Percentiles rank a stretch among this genome's conserved stretches.
Evolutionary conservation across 306 rosid species (phyloP).

Genomic region (Potentilla sterilis): DNA sequence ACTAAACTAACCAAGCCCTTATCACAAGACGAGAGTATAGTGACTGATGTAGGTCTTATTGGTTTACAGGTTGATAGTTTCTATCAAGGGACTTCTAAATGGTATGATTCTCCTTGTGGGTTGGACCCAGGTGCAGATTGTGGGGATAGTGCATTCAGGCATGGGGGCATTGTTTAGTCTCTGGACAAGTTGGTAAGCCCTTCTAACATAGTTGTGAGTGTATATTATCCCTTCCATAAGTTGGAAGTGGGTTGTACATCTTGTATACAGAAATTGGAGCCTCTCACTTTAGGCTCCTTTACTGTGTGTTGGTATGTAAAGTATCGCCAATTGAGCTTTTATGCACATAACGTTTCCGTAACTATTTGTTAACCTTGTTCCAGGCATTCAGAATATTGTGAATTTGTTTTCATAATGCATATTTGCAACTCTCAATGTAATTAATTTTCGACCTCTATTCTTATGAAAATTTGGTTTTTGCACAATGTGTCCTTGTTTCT

Average conservation of each 20-base stretch:
- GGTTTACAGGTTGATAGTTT: constrained; percentile 95
- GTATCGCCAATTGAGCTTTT: constrained; percentile 42
- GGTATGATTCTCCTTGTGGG: constrained; percentile 99
- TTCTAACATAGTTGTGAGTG: constrained; percentile 55
- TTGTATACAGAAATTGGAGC: constrained; percentile 81
- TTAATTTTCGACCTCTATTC: constrained; percentile 15
- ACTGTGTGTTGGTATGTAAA: constrained; percentile 65
- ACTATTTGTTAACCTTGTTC: constrained; percentile 43
- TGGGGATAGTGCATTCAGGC: constrained; percentile 80
- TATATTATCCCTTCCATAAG: constrained; percentile 48
- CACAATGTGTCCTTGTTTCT: background rate
- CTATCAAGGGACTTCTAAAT: constrained; percentile 85
- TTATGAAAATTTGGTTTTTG: background rate
- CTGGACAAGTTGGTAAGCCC: constrained; percentile 41
- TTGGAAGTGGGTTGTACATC: constrained; percentile 84
- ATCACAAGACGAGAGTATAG: constrained; percentile 78
- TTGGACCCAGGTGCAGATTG: constrained; percentile 86
- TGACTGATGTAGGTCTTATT: constrained; percentile 84
- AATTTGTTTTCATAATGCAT: constrained; percentile 30
- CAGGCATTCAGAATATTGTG: constrained; percentile 40
- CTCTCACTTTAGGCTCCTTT: constrained; percentile 54
- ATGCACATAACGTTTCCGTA: constrained; percentile 43
- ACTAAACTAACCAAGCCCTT: constrained; percentile 84
- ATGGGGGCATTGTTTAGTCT: constrained; percentile 80
- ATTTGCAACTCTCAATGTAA: constrained; percentile 36